Conservation (phyloP, 1,139 yeast genomes). For the Komagataea norvegica region DNA sequence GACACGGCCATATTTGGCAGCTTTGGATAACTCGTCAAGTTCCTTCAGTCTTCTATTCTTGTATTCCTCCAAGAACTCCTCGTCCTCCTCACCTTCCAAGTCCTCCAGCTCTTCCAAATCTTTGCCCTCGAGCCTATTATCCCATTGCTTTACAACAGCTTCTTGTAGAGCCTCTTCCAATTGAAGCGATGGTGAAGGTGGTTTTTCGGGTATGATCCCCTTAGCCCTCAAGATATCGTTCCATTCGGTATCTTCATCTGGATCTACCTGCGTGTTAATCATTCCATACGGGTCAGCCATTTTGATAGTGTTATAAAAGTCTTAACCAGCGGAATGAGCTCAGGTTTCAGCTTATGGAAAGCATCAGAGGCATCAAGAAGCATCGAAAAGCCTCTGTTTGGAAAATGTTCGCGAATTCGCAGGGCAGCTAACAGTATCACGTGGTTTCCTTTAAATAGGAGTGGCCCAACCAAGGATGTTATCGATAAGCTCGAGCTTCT, state of each 20-base stretch:
- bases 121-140: slow-evolving; percentile 55
- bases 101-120: slow-evolving; percentile 77
- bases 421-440: too few species aligned
- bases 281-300: slow-evolving; percentile 17
- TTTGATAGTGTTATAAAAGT: too few species aligned
- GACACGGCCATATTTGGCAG: slow-evolving; percentile 72
- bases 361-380: too few species aligned
- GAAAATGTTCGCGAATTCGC: too few species aligned
- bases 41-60: slow-evolving; percentile 74
- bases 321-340: not conserved
- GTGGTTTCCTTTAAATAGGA: too few species aligned
- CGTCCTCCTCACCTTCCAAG: slow-evolving; percentile 71
- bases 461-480: too few species aligned
- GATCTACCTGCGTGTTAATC: slow-evolving; percentile 73
- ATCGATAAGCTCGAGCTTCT: too few species aligned
- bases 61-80: slow-evolving; percentile 72
- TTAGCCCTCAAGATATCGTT: slow-evolving; percentile 86
- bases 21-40: slow-evolving; percentile 53
- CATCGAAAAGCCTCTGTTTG: too few species aligned
- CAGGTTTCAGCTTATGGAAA: not conserved
- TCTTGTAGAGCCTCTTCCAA: slow-evolving; percentile 85
- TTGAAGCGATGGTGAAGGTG: slow-evolving; percentile 84
- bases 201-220: slow-evolving; percentile 88
- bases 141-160: slow-evolving; percentile 66
- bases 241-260: slow-evolving; percentile 97